These are phyloP conservation scores for Cinnamomum chago DNA, from an alignment of 164 flowering plant genomes.

Conservation along the genomic window DNA sequence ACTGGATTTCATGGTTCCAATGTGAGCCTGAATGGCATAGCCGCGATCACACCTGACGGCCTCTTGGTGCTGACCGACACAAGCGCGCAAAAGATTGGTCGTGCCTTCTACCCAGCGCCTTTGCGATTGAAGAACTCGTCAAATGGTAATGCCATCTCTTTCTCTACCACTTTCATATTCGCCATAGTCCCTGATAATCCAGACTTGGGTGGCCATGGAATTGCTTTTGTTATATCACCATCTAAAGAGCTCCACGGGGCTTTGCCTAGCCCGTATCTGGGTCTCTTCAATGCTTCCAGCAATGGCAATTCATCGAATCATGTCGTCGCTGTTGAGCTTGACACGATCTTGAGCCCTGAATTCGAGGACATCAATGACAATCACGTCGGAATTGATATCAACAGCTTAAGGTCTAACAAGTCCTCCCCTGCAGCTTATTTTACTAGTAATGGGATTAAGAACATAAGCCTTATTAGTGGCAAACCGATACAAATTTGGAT, in stretches of 20 bases:
- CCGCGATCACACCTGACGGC: constrained; percentile 9
- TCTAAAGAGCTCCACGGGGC: constrained; percentile 10
- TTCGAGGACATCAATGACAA: constrained; percentile 18
- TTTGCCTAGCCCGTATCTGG: constrained; percentile 10
- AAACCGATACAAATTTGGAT: background rate
- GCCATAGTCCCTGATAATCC: constrained; percentile 10
- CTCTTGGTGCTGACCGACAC: constrained; percentile 10
- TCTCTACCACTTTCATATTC: constrained; percentile 30
- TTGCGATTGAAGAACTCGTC: constrained; percentile 16
- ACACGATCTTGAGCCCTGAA: constrained; percentile 5
- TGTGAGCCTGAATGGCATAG: constrained; percentile 7
- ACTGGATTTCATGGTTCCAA: constrained; percentile 5
- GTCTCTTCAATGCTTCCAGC: constrained; percentile 20
- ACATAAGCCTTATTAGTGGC: constrained; percentile 15
- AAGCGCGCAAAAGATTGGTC: constrained; percentile 1
- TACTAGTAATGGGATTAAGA: background rate
- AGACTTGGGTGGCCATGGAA: constrained; percentile 16
- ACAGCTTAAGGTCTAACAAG: constrained; percentile 11
- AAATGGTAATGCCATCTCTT: constrained; percentile 11
- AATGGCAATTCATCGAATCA: constrained; percentile 13
- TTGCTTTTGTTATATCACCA: constrained; percentile 24
- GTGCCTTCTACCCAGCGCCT: constrained; percentile 7
- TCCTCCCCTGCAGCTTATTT: constrained; percentile 16
- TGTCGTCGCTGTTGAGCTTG: constrained; percentile 22
- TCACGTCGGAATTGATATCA: constrained; percentile 26